Conservation (phyloP, 192 early-diverging fungal genomes). For the Bifiguratus adelaidae region DNA sequence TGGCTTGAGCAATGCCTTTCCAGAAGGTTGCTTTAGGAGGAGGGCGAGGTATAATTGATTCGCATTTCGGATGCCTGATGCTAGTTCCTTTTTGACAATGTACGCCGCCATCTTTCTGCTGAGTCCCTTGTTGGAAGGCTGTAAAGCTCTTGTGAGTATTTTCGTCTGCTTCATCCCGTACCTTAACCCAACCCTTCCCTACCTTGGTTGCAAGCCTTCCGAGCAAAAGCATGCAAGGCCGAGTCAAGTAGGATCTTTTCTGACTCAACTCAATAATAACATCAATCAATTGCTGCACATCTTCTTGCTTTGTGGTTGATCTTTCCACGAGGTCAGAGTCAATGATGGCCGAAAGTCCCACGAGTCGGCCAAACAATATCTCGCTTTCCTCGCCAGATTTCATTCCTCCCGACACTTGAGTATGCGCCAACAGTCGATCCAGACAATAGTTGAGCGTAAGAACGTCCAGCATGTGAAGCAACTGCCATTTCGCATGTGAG, state of each 20-base stretch:
- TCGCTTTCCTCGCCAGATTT: slow-evolving; percentile 85
- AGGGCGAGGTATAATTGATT: too few relatives aligned
- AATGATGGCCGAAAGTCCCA: slow-evolving; percentile 77
- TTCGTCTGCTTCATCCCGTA: not conserved
- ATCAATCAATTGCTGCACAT: slow-evolving; percentile 59
- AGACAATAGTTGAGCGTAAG: slow-evolving; percentile 47
- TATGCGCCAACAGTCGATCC: slow-evolving; percentile 57
- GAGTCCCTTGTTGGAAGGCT: too few relatives aligned
- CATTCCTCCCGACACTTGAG: slow-evolving; percentile 51
- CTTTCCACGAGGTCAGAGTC: slow-evolving; percentile 64
- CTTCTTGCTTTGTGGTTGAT: slow-evolving; percentile 50
- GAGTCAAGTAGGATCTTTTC: slow-evolving; percentile 74
- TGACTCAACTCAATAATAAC: slow-evolving; percentile 54
- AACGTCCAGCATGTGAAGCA: slow-evolving; percentile 25
- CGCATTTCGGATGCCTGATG: too few relatives aligned
- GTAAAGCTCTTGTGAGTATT: slow-evolving; percentile 5
- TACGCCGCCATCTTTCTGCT: too few relatives aligned
- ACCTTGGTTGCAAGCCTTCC: not conserved
- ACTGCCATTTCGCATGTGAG: slow-evolving; percentile 6
- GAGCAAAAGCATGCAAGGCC: too few relatives aligned
- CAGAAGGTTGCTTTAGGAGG: too few relatives aligned
- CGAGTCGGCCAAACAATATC: slow-evolving; percentile 83
- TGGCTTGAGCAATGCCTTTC: too few relatives aligned
- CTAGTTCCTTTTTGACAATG: too few relatives aligned
- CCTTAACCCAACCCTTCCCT: not conserved